Evolutionary conservation across 768 basidiomycete genomes (phyloP).

Genomic region (Tylopilus subfusipes): DNA sequence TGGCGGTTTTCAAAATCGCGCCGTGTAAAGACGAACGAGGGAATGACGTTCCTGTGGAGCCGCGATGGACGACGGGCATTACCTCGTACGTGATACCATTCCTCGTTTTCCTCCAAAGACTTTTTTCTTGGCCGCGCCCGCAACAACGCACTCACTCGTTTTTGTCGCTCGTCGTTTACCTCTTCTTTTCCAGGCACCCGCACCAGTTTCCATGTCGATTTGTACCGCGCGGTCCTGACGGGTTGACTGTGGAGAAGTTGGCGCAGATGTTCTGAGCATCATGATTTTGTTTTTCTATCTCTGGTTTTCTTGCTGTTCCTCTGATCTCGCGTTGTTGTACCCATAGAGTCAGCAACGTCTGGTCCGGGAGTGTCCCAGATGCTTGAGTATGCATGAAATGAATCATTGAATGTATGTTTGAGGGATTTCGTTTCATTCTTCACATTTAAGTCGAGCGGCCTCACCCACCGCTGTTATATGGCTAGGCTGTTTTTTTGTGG

Average conservation of each 20-base stretch:
- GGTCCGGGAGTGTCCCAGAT: background rate
- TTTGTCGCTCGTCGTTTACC: background rate
- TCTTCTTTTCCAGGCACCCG: slow-evolving; percentile 18
- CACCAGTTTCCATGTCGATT: slow-evolving; percentile 24
- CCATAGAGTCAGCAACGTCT: background rate
- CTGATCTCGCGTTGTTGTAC: background rate
- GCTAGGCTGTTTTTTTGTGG: background rate
- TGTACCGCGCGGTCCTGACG: slow-evolving; percentile 20
- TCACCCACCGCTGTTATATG: background rate
- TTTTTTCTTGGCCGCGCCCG: background rate
- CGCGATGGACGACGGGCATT: slow-evolving; percentile 23
- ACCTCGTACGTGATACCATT: slow-evolving; percentile 22
- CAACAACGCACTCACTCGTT: background rate
- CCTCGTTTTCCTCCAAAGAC: background rate
- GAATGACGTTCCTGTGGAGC: slow-evolving; percentile 20
- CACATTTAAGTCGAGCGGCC: background rate
- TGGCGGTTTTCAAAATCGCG: slow-evolving; percentile 35
- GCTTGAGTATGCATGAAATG: background rate
- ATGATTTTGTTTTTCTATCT: background rate
- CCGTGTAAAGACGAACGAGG: slow-evolving; percentile 28
- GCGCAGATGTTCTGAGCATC: slow-evolving; percentile 17
- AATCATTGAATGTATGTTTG: background rate
- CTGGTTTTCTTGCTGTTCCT: background rate
- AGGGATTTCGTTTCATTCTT: background rate
- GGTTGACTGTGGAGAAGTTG: slow-evolving; percentile 16